Evolutionary conservation across 2,329 filamentous ascomycete genomes (phyloP), one percentile per base, ranked within the genome.

Genomic region (Didymella segeticola): DNA sequence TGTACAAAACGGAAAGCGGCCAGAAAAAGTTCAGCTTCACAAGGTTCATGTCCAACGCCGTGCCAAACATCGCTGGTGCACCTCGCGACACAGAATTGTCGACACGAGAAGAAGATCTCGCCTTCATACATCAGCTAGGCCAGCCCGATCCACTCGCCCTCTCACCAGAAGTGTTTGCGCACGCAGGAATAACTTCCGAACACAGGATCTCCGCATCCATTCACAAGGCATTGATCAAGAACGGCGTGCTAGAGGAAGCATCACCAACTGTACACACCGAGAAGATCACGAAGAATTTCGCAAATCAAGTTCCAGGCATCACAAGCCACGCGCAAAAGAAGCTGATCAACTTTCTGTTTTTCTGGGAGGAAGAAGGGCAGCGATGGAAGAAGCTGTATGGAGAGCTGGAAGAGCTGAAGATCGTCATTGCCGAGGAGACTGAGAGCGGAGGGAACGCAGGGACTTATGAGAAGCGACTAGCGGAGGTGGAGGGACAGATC

Each of bases 11-110:
- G 14, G 29, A 47, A 23, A 30, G 19, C 4, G 43, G 49, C 14
- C 26, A 43, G 23, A 47, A 29, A 37, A 47, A 53, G 37, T 53
- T 53, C 30, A 53, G 49, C 49, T 53, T 53, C 43, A 53, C 49
- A 8, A 22, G 30, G 8, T 47, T 53, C 30, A 53, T 53, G 37
- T 47, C 49, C 0, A 53, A 53, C 15, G 30, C 49, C 2, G 30
- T 53, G 8, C 49, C 43, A 1, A 53, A 47, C n/a, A 47, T 47
- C 5, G 43, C 43, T 2, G 43, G 49, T n/a, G 23, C 43, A 47
- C n/a, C 49, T 22, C 49, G 42, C 15, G 25, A 47, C 30, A 43
- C 19, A n/a, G 30, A 43, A 0, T 14, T 53, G 3, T 37, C 49
- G 5, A 37, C 6, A 7, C 36, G 15, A 2, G 49, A 47, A 29